Conservation (phyloP, 2,329 filamentous ascomycete genomes). For the Pestalotiopsis sp. region DNA sequence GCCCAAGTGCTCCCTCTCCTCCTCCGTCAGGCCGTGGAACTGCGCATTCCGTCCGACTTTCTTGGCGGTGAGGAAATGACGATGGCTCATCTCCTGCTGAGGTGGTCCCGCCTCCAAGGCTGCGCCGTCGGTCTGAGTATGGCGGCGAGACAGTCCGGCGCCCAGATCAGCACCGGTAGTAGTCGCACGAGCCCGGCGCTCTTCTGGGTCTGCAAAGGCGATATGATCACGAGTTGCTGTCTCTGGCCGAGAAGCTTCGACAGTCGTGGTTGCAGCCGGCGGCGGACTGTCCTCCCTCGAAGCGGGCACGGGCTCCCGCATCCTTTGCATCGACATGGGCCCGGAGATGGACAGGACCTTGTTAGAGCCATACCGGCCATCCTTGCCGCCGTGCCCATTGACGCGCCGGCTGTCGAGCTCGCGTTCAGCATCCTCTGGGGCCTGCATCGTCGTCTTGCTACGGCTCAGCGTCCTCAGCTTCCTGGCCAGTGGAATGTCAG, state of each 20-base stretch:
- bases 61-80: constrained; percentile 15
- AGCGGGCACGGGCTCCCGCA: constrained; percentile 4
- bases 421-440: too few relatives aligned
- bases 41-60: constrained; percentile 44
- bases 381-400: too few relatives aligned
- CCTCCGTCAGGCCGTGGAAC: constrained; percentile 46
- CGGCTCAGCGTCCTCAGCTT: constrained; percentile 8
- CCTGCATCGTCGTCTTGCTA: not conserved
- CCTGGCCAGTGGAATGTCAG: constrained; percentile 10
- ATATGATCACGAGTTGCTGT: constrained; percentile 9
- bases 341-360: constrained; percentile 11
- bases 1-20: constrained; percentile 49
- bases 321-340: constrained; percentile 10
- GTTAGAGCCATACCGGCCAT: too few relatives aligned
- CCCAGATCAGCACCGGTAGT: not conserved
- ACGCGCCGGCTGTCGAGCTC: too few relatives aligned
- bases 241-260: not conserved
- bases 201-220: constrained; percentile 7
- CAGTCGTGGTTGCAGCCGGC: not conserved
- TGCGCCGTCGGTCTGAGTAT: not conserved
- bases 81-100: not conserved
- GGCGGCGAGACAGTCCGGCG: not conserved
- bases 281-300: not conserved
- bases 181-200: not conserved
- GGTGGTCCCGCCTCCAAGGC: not conserved